These are phyloP conservation scores for Colletotrichum spinosum DNA, from an alignment of 2,329 filamentous ascomycete species.

Conservation along the genomic window DNA sequence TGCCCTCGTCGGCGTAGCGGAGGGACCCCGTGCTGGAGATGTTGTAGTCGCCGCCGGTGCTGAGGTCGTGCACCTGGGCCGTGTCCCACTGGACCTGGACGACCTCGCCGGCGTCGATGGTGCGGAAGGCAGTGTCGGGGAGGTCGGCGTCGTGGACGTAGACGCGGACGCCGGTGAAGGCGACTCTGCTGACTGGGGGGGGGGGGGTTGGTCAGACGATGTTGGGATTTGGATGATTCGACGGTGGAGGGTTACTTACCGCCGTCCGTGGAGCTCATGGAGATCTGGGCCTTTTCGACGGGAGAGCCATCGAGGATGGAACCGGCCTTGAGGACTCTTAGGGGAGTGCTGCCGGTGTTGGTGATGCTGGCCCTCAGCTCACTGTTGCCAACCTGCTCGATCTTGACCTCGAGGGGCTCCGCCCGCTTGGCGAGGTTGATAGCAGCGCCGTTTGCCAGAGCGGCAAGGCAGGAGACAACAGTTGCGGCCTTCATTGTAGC, in stretches of 20 bases:
- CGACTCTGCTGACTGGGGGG: constrained; percentile 49
- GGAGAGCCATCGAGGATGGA: constrained; percentile 59
- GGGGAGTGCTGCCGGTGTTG: constrained; percentile 57
- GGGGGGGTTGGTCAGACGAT: not conserved
- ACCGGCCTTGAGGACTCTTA: constrained; percentile 62
- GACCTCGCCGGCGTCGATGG: constrained; percentile 55
- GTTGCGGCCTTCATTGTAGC: constrained; percentile 52
- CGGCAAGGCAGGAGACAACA: constrained; percentile 49
- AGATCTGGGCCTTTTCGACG: constrained; percentile 61
- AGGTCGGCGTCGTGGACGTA: constrained; percentile 55
- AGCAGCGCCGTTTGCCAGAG: constrained; percentile 48
- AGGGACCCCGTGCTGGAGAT: constrained; percentile 65
- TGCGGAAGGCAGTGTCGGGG: constrained; percentile 57
- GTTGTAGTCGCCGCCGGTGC: constrained; percentile 60
- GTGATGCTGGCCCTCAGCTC: constrained; percentile 60
- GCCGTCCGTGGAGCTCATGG: constrained; percentile 44
- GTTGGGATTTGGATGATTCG: not conserved
- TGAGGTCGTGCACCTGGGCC: constrained; percentile 61
- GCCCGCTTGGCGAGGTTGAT: constrained; percentile 49
- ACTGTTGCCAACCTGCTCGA: constrained; percentile 58
- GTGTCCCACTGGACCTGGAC: constrained; percentile 62
- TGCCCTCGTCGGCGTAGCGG: constrained; percentile 59
- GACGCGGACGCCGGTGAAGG: constrained; percentile 62
- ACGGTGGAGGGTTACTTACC: constrained; percentile 44
- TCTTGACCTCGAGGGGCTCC: constrained; percentile 51